Evolutionary conservation across 371 early-diverging fungal species (phyloP).

Genomic region (Actinomucor elegans): DNA sequence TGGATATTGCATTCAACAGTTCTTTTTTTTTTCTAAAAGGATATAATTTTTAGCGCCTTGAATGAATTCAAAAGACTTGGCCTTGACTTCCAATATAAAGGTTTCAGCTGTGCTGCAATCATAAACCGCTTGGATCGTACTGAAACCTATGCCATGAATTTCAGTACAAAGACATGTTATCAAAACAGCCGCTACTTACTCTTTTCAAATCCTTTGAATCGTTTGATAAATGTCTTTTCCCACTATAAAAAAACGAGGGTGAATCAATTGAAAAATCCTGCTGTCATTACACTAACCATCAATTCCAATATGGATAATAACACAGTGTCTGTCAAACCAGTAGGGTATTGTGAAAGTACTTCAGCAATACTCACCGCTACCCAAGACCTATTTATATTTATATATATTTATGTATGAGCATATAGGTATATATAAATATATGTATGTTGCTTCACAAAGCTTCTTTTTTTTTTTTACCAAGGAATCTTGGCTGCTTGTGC

Average conservation of each 20-base stretch:
- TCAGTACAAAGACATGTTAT: too few species aligned
- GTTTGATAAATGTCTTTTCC: slow-evolving; percentile 21
- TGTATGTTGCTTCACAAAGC: too few species aligned
- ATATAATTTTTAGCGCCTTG: slow-evolving; percentile 13
- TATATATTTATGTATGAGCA: background rate
- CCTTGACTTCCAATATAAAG: slow-evolving; percentile 13
- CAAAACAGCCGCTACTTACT: too few species aligned
- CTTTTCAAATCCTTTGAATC: slow-evolving; percentile 20
- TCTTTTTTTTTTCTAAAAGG: too few species aligned
- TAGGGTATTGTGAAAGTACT: slow-evolving; percentile 20
- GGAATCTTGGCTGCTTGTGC: slow-evolving; percentile 16
- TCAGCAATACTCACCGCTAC: slow-evolving; percentile 20
- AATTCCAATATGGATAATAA: slow-evolving; percentile 24
- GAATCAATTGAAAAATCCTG: background rate
- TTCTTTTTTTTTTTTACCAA: slow-evolving; percentile 13
- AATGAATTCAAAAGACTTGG: slow-evolving; percentile 2
- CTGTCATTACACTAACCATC: slow-evolving; percentile 5
- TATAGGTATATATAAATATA: too few species aligned
- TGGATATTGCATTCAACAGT: background rate
- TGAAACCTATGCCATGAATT: slow-evolving; percentile 2
- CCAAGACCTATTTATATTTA: slow-evolving; percentile 21
- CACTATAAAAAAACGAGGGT: slow-evolving; percentile 12
- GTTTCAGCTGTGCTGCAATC: slow-evolving; percentile 7
- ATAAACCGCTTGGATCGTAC: slow-evolving; percentile 23
- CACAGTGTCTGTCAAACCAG: slow-evolving; percentile 20